These are phyloP conservation scores for Neurospora sp. DNA, from an alignment of 495 filamentous ascomycete species.

Conservation along the genomic window DNA sequence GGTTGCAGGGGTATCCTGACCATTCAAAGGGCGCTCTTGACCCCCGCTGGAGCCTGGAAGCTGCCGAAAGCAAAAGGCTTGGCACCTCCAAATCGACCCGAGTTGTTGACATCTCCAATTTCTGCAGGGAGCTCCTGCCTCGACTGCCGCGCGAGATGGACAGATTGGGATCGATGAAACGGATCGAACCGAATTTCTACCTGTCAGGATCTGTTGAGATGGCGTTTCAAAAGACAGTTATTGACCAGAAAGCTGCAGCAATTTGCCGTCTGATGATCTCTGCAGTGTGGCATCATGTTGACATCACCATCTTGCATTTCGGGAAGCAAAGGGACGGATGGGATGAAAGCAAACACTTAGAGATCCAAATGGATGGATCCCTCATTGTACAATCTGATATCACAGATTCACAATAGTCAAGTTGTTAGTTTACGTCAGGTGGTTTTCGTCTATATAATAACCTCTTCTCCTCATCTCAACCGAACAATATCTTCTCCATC, in stretches of 20 bases:
- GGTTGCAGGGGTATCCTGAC: background rate
- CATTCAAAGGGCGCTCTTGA: background rate
- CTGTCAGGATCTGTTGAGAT: background rate
- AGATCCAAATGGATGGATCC: background rate
- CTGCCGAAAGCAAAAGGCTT: background rate
- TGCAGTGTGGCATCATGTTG: background rate
- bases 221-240: background rate
- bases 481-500: background rate
- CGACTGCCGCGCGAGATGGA: background rate
- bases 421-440: background rate
- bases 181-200: background rate
- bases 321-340: background rate
- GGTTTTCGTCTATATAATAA: background rate
- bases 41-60: background rate
- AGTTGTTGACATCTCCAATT: background rate
- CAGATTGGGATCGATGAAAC: background rate
- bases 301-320: background rate
- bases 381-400: background rate
- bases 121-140: background rate
- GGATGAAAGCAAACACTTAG: background rate
- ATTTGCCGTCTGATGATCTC: background rate
- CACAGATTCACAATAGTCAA: background rate
- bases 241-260: background rate
- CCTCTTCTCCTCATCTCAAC: background rate
- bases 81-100: background rate